phyloP scores from a whole-genome alignment of 1,284 basidiomycete species.

The Phenoliferia sp. region DNA sequence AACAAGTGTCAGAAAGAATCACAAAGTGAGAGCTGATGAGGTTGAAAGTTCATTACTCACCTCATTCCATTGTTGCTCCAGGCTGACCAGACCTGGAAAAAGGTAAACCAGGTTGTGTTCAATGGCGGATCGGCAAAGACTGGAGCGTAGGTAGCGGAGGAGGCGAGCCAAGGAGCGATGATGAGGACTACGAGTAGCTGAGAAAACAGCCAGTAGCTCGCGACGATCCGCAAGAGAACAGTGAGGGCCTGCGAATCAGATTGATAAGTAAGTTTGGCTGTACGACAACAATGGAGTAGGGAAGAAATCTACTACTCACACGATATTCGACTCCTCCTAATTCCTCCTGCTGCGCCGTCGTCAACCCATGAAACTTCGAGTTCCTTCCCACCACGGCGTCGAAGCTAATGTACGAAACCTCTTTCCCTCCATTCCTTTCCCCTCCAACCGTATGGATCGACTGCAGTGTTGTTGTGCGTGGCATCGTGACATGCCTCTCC shows the following conservation, averaged over 20 bases:
- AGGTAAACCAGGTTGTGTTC: slow-evolving; percentile 60
- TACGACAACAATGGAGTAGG: slow-evolving; percentile 25
- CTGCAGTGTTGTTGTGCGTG: slow-evolving; percentile 60
- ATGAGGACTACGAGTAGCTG: slow-evolving; percentile 65
- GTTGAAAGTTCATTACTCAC: slow-evolving; percentile 12
- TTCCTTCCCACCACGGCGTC: slow-evolving; percentile 79
- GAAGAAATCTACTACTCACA: slow-evolving; percentile 45
- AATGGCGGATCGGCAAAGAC: slow-evolving; percentile 10
- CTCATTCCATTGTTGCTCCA: slow-evolving; percentile 80
- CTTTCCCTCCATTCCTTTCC: slow-evolving; percentile 22
- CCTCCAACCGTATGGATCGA: slow-evolving; percentile 34
- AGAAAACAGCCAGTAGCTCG: slow-evolving; percentile 60
- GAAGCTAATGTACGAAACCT: slow-evolving; percentile 80
- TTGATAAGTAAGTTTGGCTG: slow-evolving; percentile 10
- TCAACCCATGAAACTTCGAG: slow-evolving; percentile 75
- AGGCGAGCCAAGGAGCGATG: slow-evolving; percentile 69
- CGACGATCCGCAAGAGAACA: slow-evolving; percentile 37
- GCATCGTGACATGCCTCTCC: slow-evolving; percentile 55
- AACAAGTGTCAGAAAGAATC: not conserved
- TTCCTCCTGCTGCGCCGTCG: slow-evolving; percentile 79
- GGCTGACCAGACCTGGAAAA: slow-evolving; percentile 79
- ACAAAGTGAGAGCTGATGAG: not conserved
- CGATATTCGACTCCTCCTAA: slow-evolving; percentile 92
- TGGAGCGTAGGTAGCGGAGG: slow-evolving; percentile 1
- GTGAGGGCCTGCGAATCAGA: slow-evolving; percentile 32